These are phyloP conservation scores for Rosa rugosa DNA, from an alignment of 306 rosid species.

Conservation along the genomic window DNA sequence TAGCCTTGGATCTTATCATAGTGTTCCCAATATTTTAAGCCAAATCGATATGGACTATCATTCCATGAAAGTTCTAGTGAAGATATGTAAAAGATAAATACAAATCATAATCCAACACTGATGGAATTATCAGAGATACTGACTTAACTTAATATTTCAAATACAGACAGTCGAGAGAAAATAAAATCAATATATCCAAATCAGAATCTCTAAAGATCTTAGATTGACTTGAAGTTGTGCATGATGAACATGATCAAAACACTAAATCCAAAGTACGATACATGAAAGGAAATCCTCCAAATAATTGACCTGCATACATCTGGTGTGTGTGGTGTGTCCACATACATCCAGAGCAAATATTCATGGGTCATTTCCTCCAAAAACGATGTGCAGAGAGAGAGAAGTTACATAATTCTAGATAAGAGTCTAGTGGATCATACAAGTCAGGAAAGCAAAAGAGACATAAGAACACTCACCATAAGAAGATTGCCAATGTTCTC, in stretches of 20 bases:
- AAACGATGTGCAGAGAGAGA: background rate
- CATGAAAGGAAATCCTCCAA: background rate
- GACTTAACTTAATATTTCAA: background rate
- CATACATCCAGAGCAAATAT: background rate
- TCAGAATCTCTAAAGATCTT: background rate
- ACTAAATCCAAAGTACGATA: background rate
- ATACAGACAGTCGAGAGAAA: background rate
- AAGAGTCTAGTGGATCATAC: background rate
- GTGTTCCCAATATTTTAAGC: background rate
- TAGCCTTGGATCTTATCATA: background rate
- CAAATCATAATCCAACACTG: background rate
- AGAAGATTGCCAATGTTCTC: slow-evolving; percentile 66
- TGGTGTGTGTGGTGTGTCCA: background rate
- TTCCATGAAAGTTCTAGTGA: background rate
- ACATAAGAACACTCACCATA: slow-evolving; percentile 53
- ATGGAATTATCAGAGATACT: background rate
- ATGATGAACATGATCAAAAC: background rate
- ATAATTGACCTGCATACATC: background rate
- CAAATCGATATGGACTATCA: background rate
- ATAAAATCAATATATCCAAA: background rate
- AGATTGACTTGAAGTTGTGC: background rate
- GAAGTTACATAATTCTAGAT: background rate
- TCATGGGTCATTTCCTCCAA: background rate
- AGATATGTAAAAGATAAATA: background rate
- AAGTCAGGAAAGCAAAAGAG: slow-evolving; percentile 17